Base-by-base conservation (phyloP, 2,329 filamentous ascomycete genomes). In the Trichoderma cornu-damae region DNA sequence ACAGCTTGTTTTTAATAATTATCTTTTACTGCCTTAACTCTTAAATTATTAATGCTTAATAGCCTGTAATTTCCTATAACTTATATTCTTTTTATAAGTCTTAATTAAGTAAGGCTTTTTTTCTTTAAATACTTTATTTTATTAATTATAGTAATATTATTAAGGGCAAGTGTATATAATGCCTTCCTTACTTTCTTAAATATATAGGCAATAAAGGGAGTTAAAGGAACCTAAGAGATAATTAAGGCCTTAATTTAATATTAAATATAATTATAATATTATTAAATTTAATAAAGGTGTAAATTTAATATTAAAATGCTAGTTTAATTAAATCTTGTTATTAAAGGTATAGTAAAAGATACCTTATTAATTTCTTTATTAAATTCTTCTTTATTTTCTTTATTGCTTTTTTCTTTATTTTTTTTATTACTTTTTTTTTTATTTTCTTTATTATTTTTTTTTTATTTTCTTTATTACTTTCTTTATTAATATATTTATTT, bases 21-120 rank as follows among this genome's bases (percentile, higher is more conserved):
- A n/a, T n/a, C n/a, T n/a, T n/a, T n/a, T n/a, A n/a, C n/a, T n/a
- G n/a, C n/a, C n/a, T n/a, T n/a, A n/a, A n/a, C n/a, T n/a, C n/a
- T n/a, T n/a, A n/a, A n/a, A 63, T 64, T 60, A 57, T 30, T n/a
- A 18, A 47, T 18, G 3, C n/a, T 47, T 46, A 44, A 8, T 6
- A 22, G 32, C 4, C 16, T 47, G 24, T 20, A 38, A 20, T 35
- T 26, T 34, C 12, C n/a, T 32, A 46, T 30, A 22, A 55, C 32
- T 22, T 9, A 14, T 26, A n/a, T 24, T 11, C 18, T 26, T 55
- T 44, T 24, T 14, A 40, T 5, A 7, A 52, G 35, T 8, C 24
- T 12, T 14, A 11, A n/a, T n/a, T n/a, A n/a, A n/a, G n/a, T n/a
- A n/a, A n/a, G n/a, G n/a, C n/a, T n/a, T n/a, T n/a, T n/a, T n/a